Evolutionary conservation across 257 asterid genomes (phyloP), one percentile per base, ranked within the genome.

Genomic region (Solanum bukasovii): DNA sequence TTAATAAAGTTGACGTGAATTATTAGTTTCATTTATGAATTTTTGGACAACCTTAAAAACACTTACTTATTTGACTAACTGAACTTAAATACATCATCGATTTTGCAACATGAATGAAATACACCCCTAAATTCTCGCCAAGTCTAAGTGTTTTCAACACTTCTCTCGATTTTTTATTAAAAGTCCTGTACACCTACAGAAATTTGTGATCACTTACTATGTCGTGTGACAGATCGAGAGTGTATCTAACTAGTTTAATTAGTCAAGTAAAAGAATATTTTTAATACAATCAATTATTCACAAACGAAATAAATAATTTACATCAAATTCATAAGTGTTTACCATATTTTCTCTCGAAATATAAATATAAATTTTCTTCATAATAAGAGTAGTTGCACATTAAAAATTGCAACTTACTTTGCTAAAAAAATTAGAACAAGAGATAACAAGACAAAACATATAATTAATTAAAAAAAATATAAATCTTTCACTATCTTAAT

Each of bases 171-270:
- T 16, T 52, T 52, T 16, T 52, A 52, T 52, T 5, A 18, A 56
- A 3, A 18, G 10, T 56, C 1, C 3, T 0, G 21, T 56, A 2
- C 4, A 1, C 63, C n/a, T 56, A 56, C 1, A 7, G 0, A 4
- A 52, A 0, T 6, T 18, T 52, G 8, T 18, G 3, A 52, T 0
- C 4, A 52, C 21, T 52, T 52, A 6, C 23, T 1, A 18, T 52
- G 4, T 18, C 8, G 3, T 52, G 4, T 52, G 9, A 0, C 21
- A 49, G 8, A 5, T 49, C 3, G 1, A 0, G 0, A 14, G 8
- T 52, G 1, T 52, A 52, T 52, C 3, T 52, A 52, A 52, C 8
- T 5, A 52, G 56, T 46, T 13, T 7, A 52, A 2, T 18, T 52
- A 18, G 0, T 18, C 63, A 2, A 6, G 9, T 6, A 52, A 1